A percentile compares a stretch with the other conserved stretches of the same genome.
Conservation (phyloP, 306 rosid species). For the peach (Prunus persica) region DNA sequence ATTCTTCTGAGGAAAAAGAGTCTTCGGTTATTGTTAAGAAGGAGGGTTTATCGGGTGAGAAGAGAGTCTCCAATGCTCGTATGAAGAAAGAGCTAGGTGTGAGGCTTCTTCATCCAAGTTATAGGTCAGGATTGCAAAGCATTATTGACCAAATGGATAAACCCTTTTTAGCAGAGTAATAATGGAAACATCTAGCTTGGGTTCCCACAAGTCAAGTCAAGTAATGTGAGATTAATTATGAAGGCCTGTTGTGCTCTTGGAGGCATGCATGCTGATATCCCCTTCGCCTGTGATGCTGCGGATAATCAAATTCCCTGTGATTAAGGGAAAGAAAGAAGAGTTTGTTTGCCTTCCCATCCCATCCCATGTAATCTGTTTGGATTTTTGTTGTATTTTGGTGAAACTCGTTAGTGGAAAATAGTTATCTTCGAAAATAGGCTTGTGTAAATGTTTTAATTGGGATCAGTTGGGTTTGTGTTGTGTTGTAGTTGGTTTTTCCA, state of each 20-base stretch:
- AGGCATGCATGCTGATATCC: constrained; percentile 93
- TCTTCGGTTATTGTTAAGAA: background rate
- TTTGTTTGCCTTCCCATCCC: background rate
- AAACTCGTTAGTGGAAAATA: background rate
- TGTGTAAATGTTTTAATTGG: background rate
- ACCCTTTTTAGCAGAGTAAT: constrained; percentile 24
- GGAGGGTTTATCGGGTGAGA: constrained; percentile 41
- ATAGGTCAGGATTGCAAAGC: constrained; percentile 60
- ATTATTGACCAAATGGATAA: constrained; percentile 54
- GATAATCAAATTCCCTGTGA: constrained; percentile 90
- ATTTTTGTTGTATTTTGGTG: background rate
- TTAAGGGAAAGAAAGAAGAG: constrained; percentile 28
- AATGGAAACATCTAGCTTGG: background rate
- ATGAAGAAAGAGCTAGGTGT: constrained; percentile 72
- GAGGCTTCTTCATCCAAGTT: constrained; percentile 64
- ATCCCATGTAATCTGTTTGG: background rate
- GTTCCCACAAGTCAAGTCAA: background rate
- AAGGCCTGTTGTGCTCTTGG: constrained; percentile 65
- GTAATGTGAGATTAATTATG: too few relatives aligned
- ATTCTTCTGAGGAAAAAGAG: constrained; percentile 11
- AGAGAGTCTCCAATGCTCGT: constrained; percentile 62
- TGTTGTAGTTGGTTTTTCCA: too few relatives aligned
- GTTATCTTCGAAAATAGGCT: background rate
- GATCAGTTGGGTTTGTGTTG: background rate
- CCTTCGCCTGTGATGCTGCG: constrained; percentile 85